Base-by-base conservation (phyloP, 2,329 filamentous ascomycete species). In the Didymella segeticola region DNA sequence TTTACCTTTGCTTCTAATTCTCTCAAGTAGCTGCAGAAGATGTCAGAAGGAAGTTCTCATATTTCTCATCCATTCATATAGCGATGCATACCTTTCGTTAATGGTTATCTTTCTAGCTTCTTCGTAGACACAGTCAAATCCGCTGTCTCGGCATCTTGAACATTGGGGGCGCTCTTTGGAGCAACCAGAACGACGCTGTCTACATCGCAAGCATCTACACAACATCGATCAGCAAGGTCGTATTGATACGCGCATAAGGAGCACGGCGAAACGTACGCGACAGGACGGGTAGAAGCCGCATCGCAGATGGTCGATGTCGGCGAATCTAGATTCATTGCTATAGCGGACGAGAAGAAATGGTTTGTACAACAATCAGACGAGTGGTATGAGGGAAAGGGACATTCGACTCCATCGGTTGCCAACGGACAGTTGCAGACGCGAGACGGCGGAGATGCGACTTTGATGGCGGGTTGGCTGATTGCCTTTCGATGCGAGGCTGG, bases 101-200 rank as follows among this genome's bases (percentile, higher is more conserved):
- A 47, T 20, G 26, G 19, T 31, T 15, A 47, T 39, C 27, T 47
- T 47, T 14, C 36, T 38, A 17, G 34, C 27, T 33, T 41, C 45
- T 33, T 47, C 45, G 20, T 47, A 47, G 20, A 41, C 26, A 26
- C 45, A 47, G 15, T 47, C 36, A 22, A 41, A n/a, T 39, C 45
- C 36, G 26, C 20, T 47, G 45, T 47, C 45, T 41, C 45, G 45
- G 17, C 45, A 47, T 47, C 45, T 31, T 14, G 45, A 47, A 20
- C 45, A 47, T 25, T 39, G 45, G 8, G 45, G 45, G 9, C 36
- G 45, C 11, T 47, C 45, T 47, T 47, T 47, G 10, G 45, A 47
- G 20, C 45, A 47, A 15, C 34, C 36, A 33, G 45, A 47, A 19
- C 36, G 34, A 20, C 45, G 45, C n/a, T 41, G 34, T 29, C 45